Evolutionary conservation across 129 eudicot species (phyloP).

Genomic region (Lonicera japonica): DNA sequence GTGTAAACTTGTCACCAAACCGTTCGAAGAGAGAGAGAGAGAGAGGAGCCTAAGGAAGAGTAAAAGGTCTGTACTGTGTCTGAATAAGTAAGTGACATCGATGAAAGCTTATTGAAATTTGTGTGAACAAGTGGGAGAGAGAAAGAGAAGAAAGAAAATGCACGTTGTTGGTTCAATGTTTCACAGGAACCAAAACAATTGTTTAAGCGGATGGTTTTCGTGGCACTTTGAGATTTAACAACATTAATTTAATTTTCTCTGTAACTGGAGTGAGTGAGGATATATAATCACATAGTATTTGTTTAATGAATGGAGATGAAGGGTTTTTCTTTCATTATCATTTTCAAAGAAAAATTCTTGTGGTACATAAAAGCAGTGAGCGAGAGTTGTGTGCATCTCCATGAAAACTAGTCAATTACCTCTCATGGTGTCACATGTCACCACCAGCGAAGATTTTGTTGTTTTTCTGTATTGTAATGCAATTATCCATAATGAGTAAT

Average conservation of each 20-base stretch:
- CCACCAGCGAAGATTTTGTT: not conserved
- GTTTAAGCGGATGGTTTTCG: not conserved
- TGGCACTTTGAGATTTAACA: no score
- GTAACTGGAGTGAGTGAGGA: no score
- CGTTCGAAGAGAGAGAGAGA: not conserved
- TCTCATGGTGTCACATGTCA: slow-evolving; percentile 12
- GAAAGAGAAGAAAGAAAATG: not conserved
- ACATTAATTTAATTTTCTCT: no score
- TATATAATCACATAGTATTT: no score
- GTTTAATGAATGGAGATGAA: no score
- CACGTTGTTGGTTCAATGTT: not conserved
- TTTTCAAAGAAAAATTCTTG: no score
- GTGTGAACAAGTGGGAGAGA: slow-evolving; percentile 8
- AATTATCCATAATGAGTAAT: no score
- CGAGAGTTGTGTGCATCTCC: no score
- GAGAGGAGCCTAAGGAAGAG: not conserved
- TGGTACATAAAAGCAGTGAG: no score
- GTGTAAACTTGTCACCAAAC: no score
- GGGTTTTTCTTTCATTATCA: no score
- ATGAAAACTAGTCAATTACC: slow-evolving; percentile 2
- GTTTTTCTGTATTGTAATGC: no score
- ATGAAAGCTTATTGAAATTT: slow-evolving; percentile 4
- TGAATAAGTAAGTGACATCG: not conserved
- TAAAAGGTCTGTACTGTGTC: not conserved
- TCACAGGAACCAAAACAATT: not conserved